Evolutionary conservation across 352 stramenopile species (phyloP), one percentile per base, ranked within the genome.

Genomic region (Blastocystis sp.): DNA sequence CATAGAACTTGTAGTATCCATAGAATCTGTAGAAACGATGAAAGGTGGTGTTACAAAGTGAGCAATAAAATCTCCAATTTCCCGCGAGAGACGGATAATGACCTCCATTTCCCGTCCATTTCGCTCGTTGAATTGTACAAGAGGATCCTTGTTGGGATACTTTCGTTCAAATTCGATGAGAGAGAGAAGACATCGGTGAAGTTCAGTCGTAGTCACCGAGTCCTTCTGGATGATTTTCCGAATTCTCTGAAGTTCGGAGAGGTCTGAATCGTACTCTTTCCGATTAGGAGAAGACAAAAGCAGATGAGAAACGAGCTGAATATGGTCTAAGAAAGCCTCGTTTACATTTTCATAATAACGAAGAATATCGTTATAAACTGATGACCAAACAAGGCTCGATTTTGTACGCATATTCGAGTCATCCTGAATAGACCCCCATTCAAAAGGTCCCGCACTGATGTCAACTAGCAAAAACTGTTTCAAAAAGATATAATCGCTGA

Each of bases 401-500:
- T 68, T 39, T 24, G 73, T 85, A 20, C 73, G 45, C 43, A 65
- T 66, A 30, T 85, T 85, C 3, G 73, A 13, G 3, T 18, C 20
- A 16, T 66, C 47, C 39, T 85, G 47, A 45, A 85, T 66, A n/a
- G 47, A 41, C 8, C 73, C 73, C 73, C 73, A 85, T 13, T 66
- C 73, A 45, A 85, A 85, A 26, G 73, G 73, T 50, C 73, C 73
- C 30, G 73, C 73, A 45, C n/a, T 69, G 4, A 64, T 18, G 24
- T 85, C 73, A 30, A 45, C 18, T 18, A 85, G 34, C 20, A 68
- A 66, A 55, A 85, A 39, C 6, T 85, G 30, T 34, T 66, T 24
- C 7, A 66, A n/a, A 18, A 85, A 85, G 9, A 66, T 45, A 43
- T 54, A 85, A 68, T 85, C 73, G 26, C 47, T 66, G 24, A 85